Evolutionary conservation across 2,329 filamentous ascomycete genomes (phyloP), one percentile per base, ranked within the genome.

Genomic region (Diaporthe capsici): DNA sequence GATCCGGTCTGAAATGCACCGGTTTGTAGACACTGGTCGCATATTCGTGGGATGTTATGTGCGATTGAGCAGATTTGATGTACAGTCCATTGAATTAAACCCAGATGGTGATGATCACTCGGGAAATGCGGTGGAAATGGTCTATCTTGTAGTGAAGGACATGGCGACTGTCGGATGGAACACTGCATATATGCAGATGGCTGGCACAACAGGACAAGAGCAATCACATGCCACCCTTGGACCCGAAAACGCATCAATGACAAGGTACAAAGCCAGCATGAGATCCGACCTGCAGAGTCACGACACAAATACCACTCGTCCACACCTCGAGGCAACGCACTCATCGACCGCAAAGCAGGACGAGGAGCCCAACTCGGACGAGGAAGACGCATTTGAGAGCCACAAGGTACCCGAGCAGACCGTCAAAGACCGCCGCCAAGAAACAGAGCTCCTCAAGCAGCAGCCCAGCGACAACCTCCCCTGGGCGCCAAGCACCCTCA

Each of bases 11-110:
- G 84, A 85, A 63, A 84, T 88, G 81, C 88, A 90, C 70, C 83
- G 84, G 5, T 85, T 88, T n/a, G 83, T 90, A 12, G 85, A 89
- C 55, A 80, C 79, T 1, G 85, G 84, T 2, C 84, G 86, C n/a
- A 78, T 91, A 49, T 82, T 81, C 5, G 82, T 87, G 15, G 89
- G 89, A 1, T 86, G 85, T 57, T 90, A 89, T 78, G 84, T 91
- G 31, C 84, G 84, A 51, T 79, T 89, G n/a, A 84, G 87, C 39
- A 78, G 80, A 12, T 87, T 88, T 57, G 80, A 85, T 63, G 39
- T 87, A 42, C 81, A 82, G 25, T 82, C 55, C 7, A 17, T 75
- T 20, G 39, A 28, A n/a, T 20, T 57, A 3, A 60, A 78, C 79
- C 79, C 79, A 44, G 74, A 78, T 1, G 12, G 72, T 37, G 8